These are phyloP conservation scores for Sphaerosporella brunnea DNA, from an alignment of 495 filamentous ascomycete genomes.

Conservation along the genomic window DNA sequence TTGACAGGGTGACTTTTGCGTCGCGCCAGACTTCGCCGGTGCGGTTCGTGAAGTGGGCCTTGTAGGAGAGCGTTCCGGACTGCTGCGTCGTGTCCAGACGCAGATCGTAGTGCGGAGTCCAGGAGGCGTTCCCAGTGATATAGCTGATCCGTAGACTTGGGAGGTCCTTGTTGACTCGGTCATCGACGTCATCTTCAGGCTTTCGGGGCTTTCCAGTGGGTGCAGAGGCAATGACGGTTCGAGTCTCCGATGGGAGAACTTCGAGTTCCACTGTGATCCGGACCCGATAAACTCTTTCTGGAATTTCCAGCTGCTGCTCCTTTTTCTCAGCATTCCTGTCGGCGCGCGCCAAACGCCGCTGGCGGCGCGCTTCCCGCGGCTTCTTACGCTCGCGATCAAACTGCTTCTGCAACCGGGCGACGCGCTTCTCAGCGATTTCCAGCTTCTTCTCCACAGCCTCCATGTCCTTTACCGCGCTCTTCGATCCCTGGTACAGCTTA, in stretches of 20 bases:
- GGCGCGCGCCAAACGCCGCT: slow-evolving; percentile 21
- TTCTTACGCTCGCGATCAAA: slow-evolving; percentile 4
- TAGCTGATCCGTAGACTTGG: slow-evolving; percentile 41
- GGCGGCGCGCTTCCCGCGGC: slow-evolving; percentile 25
- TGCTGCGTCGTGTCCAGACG: slow-evolving; percentile 39
- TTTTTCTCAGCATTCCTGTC: slow-evolving; percentile 32
- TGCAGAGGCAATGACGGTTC: background rate
- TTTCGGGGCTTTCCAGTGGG: slow-evolving; percentile 8
- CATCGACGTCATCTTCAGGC: slow-evolving; percentile 12
- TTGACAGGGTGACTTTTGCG: slow-evolving; percentile 46
- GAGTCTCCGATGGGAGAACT: background rate
- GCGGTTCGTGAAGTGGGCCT: slow-evolving; percentile 45
- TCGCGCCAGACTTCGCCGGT: slow-evolving; percentile 53
- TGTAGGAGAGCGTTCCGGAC: slow-evolving; percentile 40
- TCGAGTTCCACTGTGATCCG: slow-evolving; percentile 37
- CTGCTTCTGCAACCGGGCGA: background rate
- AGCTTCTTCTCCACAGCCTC: slow-evolving; percentile 28
- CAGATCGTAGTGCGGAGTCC: slow-evolving; percentile 51
- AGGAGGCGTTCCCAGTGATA: slow-evolving; percentile 42
- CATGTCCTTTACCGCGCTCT: background rate
- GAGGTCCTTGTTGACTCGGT: slow-evolving; percentile 2
- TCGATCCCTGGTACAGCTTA: background rate
- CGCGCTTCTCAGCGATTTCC: slow-evolving; percentile 17
- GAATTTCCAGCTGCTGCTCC: slow-evolving; percentile 37
- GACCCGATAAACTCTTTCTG: slow-evolving; percentile 39